phyloP scores from a whole-genome alignment of 2,329 filamentous ascomycete genomes.

The Penicillium verrucosum region DNA sequence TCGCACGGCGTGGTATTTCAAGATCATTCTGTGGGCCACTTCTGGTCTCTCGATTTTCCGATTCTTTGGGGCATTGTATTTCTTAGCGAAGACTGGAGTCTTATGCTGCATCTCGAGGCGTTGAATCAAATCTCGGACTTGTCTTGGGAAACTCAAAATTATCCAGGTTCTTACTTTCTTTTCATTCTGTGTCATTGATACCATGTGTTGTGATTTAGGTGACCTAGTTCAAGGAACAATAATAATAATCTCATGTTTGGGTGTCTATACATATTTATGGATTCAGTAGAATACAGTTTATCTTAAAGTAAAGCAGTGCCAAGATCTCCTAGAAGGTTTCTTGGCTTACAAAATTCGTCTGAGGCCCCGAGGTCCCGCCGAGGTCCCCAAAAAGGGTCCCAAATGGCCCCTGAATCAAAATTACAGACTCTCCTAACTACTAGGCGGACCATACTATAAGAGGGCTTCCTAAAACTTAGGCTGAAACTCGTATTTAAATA shows the following conservation, averaged over 20 bases:
- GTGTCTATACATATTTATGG: no score
- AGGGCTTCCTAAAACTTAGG: no score
- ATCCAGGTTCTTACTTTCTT: background rate
- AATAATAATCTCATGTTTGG: background rate
- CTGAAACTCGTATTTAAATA: no score
- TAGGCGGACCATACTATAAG: no score
- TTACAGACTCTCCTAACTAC: no score
- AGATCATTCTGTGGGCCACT: conserved; percentile 17
- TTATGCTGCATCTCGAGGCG: conserved; percentile 13
- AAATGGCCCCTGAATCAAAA: no score
- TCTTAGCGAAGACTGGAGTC: conserved; percentile 14
- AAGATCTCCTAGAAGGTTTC: background rate
- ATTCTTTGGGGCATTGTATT: conserved; percentile 18
- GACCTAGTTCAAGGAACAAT: background rate
- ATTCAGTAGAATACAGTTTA: background rate
- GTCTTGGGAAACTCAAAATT: background rate
- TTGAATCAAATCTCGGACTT: background rate
- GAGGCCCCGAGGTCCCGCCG: background rate
- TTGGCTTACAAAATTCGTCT: background rate
- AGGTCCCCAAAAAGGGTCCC: background rate
- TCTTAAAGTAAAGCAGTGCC: background rate
- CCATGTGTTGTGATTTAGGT: background rate
- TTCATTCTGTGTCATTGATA: background rate
- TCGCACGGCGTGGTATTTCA: conserved; percentile 16
- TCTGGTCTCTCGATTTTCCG: conserved; percentile 21